Conservation (phyloP, 2,329 filamentous ascomycete genomes). For the Pyrenochaeta sp. region DNA sequence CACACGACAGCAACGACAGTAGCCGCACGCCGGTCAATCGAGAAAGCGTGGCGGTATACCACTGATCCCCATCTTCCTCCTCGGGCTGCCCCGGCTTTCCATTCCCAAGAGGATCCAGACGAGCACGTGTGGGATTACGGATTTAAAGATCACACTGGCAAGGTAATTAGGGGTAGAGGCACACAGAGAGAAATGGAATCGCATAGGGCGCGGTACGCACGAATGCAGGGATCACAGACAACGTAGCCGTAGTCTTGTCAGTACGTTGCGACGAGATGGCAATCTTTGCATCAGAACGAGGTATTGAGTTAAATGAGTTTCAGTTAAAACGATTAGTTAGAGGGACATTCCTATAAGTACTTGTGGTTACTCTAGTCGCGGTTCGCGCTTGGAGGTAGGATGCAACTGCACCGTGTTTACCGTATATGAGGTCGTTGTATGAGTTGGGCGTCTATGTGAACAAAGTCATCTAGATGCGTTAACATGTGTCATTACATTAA, state of each 20-base stretch:
- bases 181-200: conserved; percentile 24
- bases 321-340: neutral
- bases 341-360: neutral
- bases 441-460: too few relatives aligned
- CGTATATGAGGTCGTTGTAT: too few relatives aligned
- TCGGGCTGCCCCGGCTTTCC: conserved; percentile 34
- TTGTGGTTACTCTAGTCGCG: too few relatives aligned
- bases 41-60: conserved; percentile 38
- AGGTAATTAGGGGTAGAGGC: conserved; percentile 22
- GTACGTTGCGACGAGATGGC: neutral
- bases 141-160: conserved; percentile 36
- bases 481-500: too few relatives aligned
- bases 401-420: too few relatives aligned
- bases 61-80: conserved; percentile 35
- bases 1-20: conserved; percentile 15
- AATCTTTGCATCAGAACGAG: conserved; percentile 4
- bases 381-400: too few relatives aligned
- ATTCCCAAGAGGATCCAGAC: conserved; percentile 35
- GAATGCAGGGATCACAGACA: conserved; percentile 17
- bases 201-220: conserved; percentile 21
- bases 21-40: conserved; percentile 26
- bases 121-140: conserved; percentile 35
- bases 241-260: conserved; percentile 9
- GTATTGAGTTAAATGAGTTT: neutral
- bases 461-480: too few relatives aligned